Percentiles rank a stretch among this genome's conserved stretches.
phyloP scores from a whole-genome alignment of 2,329 filamentous ascomycete species.

The Lojkania enalia region DNA sequence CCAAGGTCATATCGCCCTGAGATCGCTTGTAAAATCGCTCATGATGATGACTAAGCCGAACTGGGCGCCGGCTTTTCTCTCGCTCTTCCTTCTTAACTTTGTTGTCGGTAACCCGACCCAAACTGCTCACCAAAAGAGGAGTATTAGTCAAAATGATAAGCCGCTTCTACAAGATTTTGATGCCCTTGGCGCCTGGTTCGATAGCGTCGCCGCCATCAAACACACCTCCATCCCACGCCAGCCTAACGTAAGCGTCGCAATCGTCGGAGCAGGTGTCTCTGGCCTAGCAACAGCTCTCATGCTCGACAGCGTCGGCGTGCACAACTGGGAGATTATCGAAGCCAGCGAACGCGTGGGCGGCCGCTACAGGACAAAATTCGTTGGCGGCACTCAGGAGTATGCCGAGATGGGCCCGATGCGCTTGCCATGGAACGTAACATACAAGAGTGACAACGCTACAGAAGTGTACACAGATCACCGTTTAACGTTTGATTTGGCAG shows the following conservation, averaged over 20 bases:
- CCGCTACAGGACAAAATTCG: constrained; percentile 62
- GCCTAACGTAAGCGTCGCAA: constrained; percentile 6
- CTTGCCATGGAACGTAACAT: constrained; percentile 55
- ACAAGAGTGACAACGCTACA: constrained; percentile 55
- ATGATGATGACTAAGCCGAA: too few relatives aligned
- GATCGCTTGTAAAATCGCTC: too few relatives aligned
- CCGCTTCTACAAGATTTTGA: constrained; percentile 11
- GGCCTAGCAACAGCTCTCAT: constrained; percentile 11
- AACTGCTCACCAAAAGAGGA: too few relatives aligned
- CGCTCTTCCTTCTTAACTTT: too few relatives aligned
- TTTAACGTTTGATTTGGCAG: constrained; percentile 63
- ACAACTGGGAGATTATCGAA: constrained; percentile 64
- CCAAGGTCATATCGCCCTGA: too few relatives aligned
- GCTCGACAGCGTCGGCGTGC: constrained; percentile 51
- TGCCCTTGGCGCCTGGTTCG: constrained; percentile 10
- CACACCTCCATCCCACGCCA: not conserved
- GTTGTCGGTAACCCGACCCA: too few relatives aligned
- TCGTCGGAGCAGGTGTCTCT: constrained; percentile 10
- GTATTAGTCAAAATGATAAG: not conserved
- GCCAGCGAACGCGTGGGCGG: constrained; percentile 63
- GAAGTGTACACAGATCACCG: constrained; percentile 61
- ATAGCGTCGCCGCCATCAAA: constrained; percentile 3
- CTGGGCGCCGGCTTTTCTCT: too few relatives aligned
- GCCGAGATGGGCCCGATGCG: constrained; percentile 67
- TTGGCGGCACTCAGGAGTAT: constrained; percentile 61